Evolutionary conservation across 2,329 filamentous ascomycete genomes (phyloP).

Genomic region (Trematosphaeria pertusa): DNA sequence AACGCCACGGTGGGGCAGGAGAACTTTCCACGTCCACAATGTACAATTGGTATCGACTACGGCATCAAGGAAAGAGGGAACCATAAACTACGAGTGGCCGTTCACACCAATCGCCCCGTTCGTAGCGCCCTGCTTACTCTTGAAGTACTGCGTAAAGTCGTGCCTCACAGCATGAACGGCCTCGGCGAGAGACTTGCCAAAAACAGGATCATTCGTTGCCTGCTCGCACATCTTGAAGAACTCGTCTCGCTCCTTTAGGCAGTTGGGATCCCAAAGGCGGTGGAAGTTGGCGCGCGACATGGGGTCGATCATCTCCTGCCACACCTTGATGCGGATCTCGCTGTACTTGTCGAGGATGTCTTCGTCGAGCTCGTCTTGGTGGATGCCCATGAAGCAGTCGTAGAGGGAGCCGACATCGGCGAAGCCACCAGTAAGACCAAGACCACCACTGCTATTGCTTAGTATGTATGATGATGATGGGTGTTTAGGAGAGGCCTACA

Average conservation of each 20-base stretch:
- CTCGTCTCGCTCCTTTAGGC: conserved; percentile 35
- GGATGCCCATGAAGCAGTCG: conserved; percentile 60
- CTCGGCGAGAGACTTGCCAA: conserved; percentile 34
- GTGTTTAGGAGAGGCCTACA: conserved; percentile 29
- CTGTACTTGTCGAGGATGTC: conserved; percentile 45
- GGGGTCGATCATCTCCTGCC: conserved; percentile 45
- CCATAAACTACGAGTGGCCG: too few species aligned
- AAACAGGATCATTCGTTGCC: conserved; percentile 37
- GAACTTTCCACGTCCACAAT: too few species aligned
- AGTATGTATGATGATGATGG: not conserved
- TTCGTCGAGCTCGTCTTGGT: conserved; percentile 42
- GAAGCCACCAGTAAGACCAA: conserved; percentile 69
- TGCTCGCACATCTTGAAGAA: conserved; percentile 43
- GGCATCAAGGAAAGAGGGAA: too few species aligned
- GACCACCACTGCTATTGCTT: conserved; percentile 55
- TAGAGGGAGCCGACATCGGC: conserved; percentile 68
- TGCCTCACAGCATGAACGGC: conserved; percentile 37
- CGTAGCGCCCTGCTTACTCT: conserved; percentile 29
- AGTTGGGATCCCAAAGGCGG: conserved; percentile 40
- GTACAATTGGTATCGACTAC: too few species aligned
- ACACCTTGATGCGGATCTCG: conserved; percentile 41
- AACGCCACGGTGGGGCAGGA: too few species aligned
- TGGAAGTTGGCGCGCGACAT: conserved; percentile 52
- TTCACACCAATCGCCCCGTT: conserved; percentile 22
- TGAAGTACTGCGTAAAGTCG: conserved; percentile 47